Conservation (phyloP, 2,329 filamentous ascomycete species). For the Huntiella moniliformis region DNA sequence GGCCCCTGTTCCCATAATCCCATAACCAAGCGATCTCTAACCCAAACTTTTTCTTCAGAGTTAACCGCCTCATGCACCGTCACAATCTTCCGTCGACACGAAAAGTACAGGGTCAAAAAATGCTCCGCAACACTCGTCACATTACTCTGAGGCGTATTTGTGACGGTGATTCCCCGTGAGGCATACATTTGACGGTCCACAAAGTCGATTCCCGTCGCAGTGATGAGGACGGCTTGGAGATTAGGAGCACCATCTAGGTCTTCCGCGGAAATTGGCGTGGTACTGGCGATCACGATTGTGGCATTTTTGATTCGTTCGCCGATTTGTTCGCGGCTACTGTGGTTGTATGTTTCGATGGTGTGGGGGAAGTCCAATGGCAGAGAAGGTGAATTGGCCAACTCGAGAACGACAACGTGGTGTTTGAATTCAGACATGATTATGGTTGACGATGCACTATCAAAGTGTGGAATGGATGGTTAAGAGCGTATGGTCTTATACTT, state of each 20-base stretch:
- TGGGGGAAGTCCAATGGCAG: slow-evolving; percentile 8
- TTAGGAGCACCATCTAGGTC: slow-evolving; percentile 1
- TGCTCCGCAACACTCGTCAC: slow-evolving; percentile 7
- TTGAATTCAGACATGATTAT: too few species aligned
- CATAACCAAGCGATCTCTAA: slow-evolving; percentile 4
- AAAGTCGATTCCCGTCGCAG: slow-evolving; percentile 9
- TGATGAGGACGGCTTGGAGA: slow-evolving; percentile 5
- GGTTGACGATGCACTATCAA: too few species aligned
- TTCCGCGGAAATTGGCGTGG: slow-evolving; percentile 5
- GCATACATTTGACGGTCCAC: slow-evolving; percentile 7
- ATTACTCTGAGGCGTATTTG: slow-evolving; percentile 10
- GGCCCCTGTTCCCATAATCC: slow-evolving; percentile 10
- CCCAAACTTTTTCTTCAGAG: background rate
- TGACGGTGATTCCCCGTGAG: slow-evolving; percentile 6
- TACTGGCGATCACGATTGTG: slow-evolving; percentile 9
- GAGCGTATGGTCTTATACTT: too few species aligned
- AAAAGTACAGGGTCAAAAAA: slow-evolving; percentile 9
- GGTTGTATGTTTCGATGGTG: slow-evolving; percentile 4
- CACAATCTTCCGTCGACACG: slow-evolving; percentile 6
- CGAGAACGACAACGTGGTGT: slow-evolving; percentile 8
- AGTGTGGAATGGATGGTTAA: too few species aligned
- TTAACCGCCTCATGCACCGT: slow-evolving; percentile 1
- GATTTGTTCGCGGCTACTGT: slow-evolving; percentile 1
- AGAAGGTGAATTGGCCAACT: slow-evolving; percentile 4
- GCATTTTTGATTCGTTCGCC: slow-evolving; percentile 7